Base-by-base conservation (phyloP, 1,139 yeast genomes). In the Saccharomyces uvarum region DNA sequence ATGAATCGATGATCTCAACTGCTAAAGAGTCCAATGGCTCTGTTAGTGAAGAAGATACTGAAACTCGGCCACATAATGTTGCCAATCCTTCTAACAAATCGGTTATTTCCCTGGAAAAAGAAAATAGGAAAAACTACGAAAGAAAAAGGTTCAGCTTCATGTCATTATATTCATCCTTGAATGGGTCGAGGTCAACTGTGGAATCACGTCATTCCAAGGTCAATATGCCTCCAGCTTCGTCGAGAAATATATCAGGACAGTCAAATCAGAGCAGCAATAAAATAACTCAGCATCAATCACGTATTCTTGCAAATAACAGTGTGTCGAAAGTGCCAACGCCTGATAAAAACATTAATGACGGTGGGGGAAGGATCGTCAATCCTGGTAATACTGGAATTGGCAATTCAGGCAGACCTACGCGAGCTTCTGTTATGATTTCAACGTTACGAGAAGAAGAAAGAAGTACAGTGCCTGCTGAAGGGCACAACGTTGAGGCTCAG, bases 151-250 rank as follows among this genome's bases (percentile, higher is more conserved):
- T 64, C 41, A 65, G 68, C 52, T 54, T 68, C 26, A 49, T 66
- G 29, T 67, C 71, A 14, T 62, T 65, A 49, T 64, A 64, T 50
- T 63, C 69, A 3, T 58, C 61, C 9, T 59, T 59, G 47, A 63
- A 56, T 51, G 53, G 61, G 16, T 60, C 66, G 3, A 64, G 56
- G 31, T 57, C 64, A 0, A 62, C 44, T 11, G 65, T 48, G 41
- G 63, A n/a, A 58, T 52, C n/a, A 55, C 63, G 28, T 56, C 55
- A 6, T 7, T 38, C 44, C 9, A 38, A 38, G 16, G 44, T 21
- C 6, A 38, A 38, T 8, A 13, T 21, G 11, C 7, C 13, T 8
- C 24, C 44, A 3, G n/a, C 8, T 9, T 38, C 44, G 19, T 38
- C 44, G 1, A 38, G 44, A 38, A 38, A 38, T 16, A 24, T n/a